These are phyloP conservation scores for Phytophthora pseudosyringae DNA, from an alignment of 352 stramenopile species.

Conservation along the genomic window DNA sequence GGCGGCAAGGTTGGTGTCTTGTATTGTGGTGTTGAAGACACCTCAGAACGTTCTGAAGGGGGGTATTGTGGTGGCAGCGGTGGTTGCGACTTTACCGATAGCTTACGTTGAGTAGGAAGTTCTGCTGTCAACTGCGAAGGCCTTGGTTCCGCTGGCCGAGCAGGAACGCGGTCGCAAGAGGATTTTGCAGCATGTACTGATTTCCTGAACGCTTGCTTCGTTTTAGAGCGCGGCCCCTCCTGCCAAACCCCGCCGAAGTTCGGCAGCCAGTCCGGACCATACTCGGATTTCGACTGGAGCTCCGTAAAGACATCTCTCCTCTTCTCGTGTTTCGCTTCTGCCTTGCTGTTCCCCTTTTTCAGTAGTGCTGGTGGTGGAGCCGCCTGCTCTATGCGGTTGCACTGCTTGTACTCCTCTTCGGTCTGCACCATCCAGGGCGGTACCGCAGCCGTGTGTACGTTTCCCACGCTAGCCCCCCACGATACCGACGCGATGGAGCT, in stretches of 20 bases:
- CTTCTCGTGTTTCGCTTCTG: constrained; percentile 11
- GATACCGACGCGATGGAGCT: constrained; percentile 45
- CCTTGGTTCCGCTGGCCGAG: not conserved
- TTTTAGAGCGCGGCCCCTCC: constrained; percentile 64
- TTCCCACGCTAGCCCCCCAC: constrained; percentile 54
- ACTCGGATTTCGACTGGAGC: constrained; percentile 33
- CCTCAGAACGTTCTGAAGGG: not conserved
- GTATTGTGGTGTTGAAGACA: not conserved
- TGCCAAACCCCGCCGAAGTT: constrained; percentile 86
- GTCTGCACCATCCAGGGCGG: constrained; percentile 78
- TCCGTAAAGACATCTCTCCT: constrained; percentile 45
- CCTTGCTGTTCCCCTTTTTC: constrained; percentile 3
- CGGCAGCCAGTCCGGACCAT: constrained; percentile 63
- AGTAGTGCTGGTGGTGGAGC: not conserved
- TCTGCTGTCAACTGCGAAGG: not conserved
- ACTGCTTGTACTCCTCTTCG: constrained; percentile 75
- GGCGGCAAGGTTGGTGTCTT: not conserved
- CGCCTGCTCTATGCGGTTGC: constrained; percentile 45
- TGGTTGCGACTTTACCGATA: not conserved
- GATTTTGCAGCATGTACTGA: constrained; percentile 19
- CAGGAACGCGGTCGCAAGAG: constrained; percentile 7
- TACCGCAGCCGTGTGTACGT: constrained; percentile 69
- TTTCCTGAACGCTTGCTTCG: constrained; percentile 60
- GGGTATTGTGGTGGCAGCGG: not conserved
- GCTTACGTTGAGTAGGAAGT: constrained; percentile 4